Conservation (phyloP, 768 basidiomycete species). For the Serendipita vermifera region DNA sequence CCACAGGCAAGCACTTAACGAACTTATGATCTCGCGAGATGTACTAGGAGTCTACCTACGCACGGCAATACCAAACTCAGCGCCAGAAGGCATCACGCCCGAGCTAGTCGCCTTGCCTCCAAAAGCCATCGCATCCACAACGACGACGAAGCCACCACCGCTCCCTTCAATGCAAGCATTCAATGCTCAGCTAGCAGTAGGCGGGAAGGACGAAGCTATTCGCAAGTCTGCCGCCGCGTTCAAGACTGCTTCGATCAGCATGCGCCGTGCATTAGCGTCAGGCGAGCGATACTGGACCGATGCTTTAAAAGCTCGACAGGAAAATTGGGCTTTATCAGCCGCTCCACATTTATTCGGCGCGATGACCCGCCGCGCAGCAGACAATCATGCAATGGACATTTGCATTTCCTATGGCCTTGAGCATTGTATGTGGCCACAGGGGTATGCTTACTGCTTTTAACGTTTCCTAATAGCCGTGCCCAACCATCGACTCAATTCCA, state of each 20-base stretch:
- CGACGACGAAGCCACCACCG: slow-evolving; percentile 50
- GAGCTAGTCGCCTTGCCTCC: slow-evolving; percentile 18
- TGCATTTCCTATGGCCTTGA: slow-evolving; percentile 68
- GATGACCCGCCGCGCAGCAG: slow-evolving; percentile 26
- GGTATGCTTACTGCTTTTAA: slow-evolving; percentile 1
- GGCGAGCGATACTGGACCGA: slow-evolving; percentile 73
- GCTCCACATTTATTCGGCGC: slow-evolving; percentile 49
- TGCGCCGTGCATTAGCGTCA: slow-evolving; percentile 47
- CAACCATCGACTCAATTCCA: slow-evolving; percentile 49
- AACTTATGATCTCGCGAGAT: slow-evolving; percentile 66
- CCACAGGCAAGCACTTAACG: slow-evolving; percentile 56
- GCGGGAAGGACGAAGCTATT: slow-evolving; percentile 69
- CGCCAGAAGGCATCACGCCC: slow-evolving; percentile 17
- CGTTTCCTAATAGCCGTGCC: slow-evolving; percentile 40
- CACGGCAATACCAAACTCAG: slow-evolving; percentile 25
- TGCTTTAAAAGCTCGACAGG: slow-evolving; percentile 51
- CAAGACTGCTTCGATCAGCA: slow-evolving; percentile 51
- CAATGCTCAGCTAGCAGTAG: slow-evolving; percentile 56
- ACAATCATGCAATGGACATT: slow-evolving; percentile 71
- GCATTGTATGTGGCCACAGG: slow-evolving; percentile 44
- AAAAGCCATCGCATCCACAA: slow-evolving; percentile 42
- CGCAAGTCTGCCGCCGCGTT: slow-evolving; percentile 61
- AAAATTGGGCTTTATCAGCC: slow-evolving; percentile 70
- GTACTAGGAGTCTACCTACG: slow-evolving; percentile 48
- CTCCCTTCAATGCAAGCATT: slow-evolving; percentile 57